Conservation (phyloP, 2,329 filamentous ascomycete species). For the Colletotrichum orbiculare region DNA sequence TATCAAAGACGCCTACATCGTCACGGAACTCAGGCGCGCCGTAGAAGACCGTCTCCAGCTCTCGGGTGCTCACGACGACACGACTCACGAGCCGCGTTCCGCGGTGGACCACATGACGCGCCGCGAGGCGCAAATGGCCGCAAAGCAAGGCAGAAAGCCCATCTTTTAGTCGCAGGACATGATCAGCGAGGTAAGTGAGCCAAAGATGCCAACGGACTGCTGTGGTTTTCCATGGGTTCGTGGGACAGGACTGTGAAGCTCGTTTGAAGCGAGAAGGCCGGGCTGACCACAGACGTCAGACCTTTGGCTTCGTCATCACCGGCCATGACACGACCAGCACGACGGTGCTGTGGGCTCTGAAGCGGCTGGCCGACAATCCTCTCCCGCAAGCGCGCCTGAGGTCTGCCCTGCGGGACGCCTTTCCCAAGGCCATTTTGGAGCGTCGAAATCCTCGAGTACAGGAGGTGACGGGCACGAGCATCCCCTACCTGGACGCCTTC, state of each 20-base stretch:
- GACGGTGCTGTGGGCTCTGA: conserved; percentile 40
- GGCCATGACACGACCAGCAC: conserved; percentile 43
- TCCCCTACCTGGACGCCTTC: conserved; percentile 45
- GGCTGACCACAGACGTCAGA: conserved; percentile 41
- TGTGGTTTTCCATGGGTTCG: too few species aligned
- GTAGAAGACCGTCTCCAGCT: too few species aligned
- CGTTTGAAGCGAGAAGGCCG: not conserved
- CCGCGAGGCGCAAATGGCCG: too few species aligned
- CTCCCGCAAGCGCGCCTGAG: conserved; percentile 42
- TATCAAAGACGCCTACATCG: too few species aligned
- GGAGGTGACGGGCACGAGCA: conserved; percentile 37
- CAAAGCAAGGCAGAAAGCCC: too few species aligned
- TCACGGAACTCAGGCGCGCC: too few species aligned
- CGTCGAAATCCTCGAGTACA: conserved; percentile 35
- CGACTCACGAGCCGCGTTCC: too few species aligned
- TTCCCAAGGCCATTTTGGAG: conserved; percentile 31
- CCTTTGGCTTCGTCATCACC: conserved; percentile 40
- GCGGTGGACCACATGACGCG: too few species aligned
- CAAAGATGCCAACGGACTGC: too few species aligned
- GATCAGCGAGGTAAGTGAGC: too few species aligned
- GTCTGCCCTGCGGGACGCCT: conserved; percentile 28
- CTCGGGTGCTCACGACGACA: too few species aligned
- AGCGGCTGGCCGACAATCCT: conserved; percentile 37
- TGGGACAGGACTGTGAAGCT: not conserved
- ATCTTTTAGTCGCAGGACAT: too few species aligned